phyloP scores from a whole-genome alignment of 2,329 filamentous ascomycete species.

The Colletotrichum sp. region DNA sequence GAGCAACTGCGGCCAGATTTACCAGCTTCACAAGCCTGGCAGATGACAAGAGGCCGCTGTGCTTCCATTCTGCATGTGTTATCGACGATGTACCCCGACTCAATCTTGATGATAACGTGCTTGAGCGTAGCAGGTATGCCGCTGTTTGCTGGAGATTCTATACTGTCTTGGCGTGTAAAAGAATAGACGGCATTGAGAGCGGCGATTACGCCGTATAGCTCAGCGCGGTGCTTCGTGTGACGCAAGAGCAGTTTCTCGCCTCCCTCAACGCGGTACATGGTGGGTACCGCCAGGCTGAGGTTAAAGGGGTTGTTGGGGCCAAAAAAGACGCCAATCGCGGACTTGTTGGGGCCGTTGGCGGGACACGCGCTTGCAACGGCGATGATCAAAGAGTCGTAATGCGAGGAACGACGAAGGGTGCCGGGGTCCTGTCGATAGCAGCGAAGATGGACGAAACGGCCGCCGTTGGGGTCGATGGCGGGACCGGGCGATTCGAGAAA shows the following conservation, averaged over 20 bases:
- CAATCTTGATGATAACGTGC: background rate
- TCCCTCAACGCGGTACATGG: accelerated
- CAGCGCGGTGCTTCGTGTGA: background rate
- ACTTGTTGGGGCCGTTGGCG: too few relatives aligned
- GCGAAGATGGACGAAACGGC: background rate
- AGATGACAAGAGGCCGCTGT: background rate
- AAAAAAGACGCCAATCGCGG: background rate
- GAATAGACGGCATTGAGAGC: accelerated
- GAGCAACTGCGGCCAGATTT: background rate
- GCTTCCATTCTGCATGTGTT: background rate
- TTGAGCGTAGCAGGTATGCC: background rate
- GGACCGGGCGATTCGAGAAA: background rate
- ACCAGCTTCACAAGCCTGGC: background rate
- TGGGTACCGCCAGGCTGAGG: background rate
- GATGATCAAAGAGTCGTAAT: background rate
- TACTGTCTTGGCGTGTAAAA: accelerated
- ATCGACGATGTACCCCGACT: background rate
- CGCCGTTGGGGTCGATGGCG: background rate
- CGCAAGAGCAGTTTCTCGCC: accelerated
- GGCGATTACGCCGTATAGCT: background rate
- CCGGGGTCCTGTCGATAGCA: accelerated
- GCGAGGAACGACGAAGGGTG: background rate
- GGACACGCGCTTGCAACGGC: too few relatives aligned
- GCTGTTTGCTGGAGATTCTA: accelerated
- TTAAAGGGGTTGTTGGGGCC: background rate